Base-by-base conservation (phyloP, 257 asterid genomes). In the Plantago ovata region DNA sequence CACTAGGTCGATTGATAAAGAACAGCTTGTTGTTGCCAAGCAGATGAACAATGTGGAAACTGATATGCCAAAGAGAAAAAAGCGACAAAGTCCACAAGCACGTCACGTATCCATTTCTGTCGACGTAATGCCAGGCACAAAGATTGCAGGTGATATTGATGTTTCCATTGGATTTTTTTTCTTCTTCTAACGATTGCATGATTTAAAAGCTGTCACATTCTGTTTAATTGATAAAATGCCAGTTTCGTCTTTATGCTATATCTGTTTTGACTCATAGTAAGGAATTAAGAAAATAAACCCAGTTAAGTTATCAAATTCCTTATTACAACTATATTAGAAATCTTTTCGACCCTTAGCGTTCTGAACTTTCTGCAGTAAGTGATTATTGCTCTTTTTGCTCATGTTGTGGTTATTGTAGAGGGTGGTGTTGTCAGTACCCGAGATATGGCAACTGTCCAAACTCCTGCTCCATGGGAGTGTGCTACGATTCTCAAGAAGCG, bases 401-500 rank as follows among this genome's bases (percentile, higher is more conserved):
- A 20, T 47, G 65, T 11, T 56, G 45, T 14, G 24, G 49, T 48
- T 22, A 20, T 63, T 55, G 36, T 21, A 54, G 53, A 65, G 36
- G 68, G 69, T 65, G 82, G 66, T 51, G 51, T 56, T 50, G 70
- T 59, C 46, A 69, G 65, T 59, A 60, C 74, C 18, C 59, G 74
- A 22, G 87, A 71, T 55, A 72, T 74, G 21, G 68, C 72, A 42
- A 55, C 72, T 64, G 67, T 92, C 60, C 84, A 33, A 49, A 88
- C 96, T 51, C 96, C 98, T 15, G 94, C 91, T 52, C 51, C 73
- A 55, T 82, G 63, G 68, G 95, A 92, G 73, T 70, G 62, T 32
- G 56, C 65, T 6, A 79, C 67, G 53, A 69, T 75, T 71, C 62
- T 53, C 52, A 82, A 71, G 82, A 88, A 84, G 80, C 78, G 81